These are phyloP conservation scores for Rhipidocladum racemiflorum DNA, from an alignment of 176 grass and related monocot species.

Conservation along the genomic window DNA sequence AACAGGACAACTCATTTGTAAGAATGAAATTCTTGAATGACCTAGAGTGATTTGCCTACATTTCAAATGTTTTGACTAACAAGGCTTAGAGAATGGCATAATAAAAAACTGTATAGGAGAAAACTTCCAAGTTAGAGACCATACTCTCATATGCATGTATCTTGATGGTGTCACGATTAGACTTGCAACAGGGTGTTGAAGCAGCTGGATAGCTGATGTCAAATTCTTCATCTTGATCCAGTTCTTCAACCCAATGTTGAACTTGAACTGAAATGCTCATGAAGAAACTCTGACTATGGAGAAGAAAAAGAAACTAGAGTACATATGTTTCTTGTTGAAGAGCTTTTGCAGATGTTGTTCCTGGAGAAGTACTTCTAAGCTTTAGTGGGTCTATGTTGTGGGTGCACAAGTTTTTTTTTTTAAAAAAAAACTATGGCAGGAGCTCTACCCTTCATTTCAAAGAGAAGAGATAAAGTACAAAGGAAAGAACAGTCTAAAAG, in stretches of 20 bases:
- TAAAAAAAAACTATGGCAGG: no score
- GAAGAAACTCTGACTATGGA: not conserved
- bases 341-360: not conserved
- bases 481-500: no score
- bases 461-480: no score
- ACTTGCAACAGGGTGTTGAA: not conserved
- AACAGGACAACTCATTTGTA: not conserved
- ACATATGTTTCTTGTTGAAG: not conserved
- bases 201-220: not conserved
- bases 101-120: not conserved
- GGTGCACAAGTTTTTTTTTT: no score
- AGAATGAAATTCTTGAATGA: not conserved
- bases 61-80: not conserved
- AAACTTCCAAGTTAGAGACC: not conserved
- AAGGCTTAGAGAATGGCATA: not conserved
- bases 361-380: not conserved
- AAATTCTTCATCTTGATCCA: not conserved
- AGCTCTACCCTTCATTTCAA: no score
- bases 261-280: not conserved
- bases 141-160: not conserved
- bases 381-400: not conserved
- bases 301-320: not conserved
- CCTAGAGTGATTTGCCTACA: constrained; percentile 4
- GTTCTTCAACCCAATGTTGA: not conserved
- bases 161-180: not conserved